These are phyloP conservation scores for Penicillium fimorum DNA, from an alignment of 495 filamentous ascomycete genomes.

Conservation along the genomic window DNA sequence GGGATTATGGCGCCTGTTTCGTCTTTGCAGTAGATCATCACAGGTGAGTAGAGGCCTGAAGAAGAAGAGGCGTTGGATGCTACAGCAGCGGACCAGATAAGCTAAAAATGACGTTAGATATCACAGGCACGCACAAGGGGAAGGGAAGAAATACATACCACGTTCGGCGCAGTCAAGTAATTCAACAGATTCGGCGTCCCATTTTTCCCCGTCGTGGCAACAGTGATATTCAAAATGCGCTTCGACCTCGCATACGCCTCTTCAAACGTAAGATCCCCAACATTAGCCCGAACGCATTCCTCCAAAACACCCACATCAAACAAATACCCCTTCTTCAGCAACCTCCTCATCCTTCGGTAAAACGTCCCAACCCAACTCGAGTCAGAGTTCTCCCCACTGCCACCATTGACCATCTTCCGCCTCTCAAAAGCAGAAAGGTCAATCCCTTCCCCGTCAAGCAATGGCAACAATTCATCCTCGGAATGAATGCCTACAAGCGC, in stretches of 20 bases:
- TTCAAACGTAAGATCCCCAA: conserved; percentile 90
- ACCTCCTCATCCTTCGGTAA: conserved; percentile 60
- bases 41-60: conserved; percentile 58
- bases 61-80: conserved; percentile 82
- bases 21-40: conserved; percentile 80
- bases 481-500: conserved; percentile 86
- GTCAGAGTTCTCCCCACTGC: conserved; percentile 2
- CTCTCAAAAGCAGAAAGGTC: conserved; percentile 76
- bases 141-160: conserved; percentile 55
- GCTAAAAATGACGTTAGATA: conserved; percentile 32
- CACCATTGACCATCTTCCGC: conserved; percentile 20
- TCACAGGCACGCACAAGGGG: not conserved
- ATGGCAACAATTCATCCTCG: conserved; percentile 76
- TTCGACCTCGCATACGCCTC: conserved; percentile 87
- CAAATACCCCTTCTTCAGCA: conserved; percentile 74
- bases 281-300: conserved; percentile 79
- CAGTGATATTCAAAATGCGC: conserved; percentile 87
- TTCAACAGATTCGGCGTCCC: conserved; percentile 85
- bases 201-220: conserved; percentile 69
- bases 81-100: conserved; percentile 91
- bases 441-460: conserved; percentile 76
- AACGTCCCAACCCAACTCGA: conserved; percentile 56
- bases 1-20: conserved; percentile 73
- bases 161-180: conserved; percentile 91
- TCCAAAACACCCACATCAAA: conserved; percentile 80